phyloP scores from a whole-genome alignment of 1,284 basidiomycete genomes.

The Vanrija pseudolonga region DNA sequence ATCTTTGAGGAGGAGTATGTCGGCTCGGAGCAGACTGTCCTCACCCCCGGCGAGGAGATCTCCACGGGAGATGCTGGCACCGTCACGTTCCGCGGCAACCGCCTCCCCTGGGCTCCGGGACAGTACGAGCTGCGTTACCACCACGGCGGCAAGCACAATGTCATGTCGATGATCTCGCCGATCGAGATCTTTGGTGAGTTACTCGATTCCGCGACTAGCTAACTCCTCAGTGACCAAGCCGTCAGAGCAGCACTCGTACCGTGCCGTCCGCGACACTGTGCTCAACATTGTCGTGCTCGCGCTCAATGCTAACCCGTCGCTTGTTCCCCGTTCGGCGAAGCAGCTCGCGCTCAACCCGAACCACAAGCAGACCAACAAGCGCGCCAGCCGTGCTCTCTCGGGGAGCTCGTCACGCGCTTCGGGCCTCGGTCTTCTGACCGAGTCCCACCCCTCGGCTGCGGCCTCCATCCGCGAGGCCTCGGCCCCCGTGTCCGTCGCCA shows the following conservation, averaged over 20 bases:
- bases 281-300: conserved; percentile 77
- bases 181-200: conserved; percentile 79
- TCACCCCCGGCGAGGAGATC: conserved; percentile 31
- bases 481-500: not conserved
- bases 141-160: conserved; percentile 93
- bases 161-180: conserved; percentile 76
- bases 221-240: conserved; percentile 19
- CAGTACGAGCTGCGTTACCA: conserved; percentile 78
- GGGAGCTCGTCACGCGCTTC: not conserved
- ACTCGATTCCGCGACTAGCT: not conserved
- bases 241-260: conserved; percentile 57
- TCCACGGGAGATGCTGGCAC: conserved; percentile 57
- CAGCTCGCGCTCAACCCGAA: conserved; percentile 1
- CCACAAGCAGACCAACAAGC: not conserved
- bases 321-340: conserved; percentile 65
- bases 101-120: conserved; percentile 81
- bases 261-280: conserved; percentile 62
- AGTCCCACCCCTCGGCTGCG: too few relatives aligned
- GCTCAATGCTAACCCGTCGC: conserved; percentile 74
- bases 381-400: not conserved
- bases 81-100: conserved; percentile 71
- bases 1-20: conserved; percentile 91
- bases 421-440: too few relatives aligned
- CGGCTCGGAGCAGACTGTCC: conserved; percentile 67
- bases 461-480: too few relatives aligned